Base-by-base conservation (phyloP, 2,329 filamentous ascomycete genomes). In the Aspergillus proliferans region DNA sequence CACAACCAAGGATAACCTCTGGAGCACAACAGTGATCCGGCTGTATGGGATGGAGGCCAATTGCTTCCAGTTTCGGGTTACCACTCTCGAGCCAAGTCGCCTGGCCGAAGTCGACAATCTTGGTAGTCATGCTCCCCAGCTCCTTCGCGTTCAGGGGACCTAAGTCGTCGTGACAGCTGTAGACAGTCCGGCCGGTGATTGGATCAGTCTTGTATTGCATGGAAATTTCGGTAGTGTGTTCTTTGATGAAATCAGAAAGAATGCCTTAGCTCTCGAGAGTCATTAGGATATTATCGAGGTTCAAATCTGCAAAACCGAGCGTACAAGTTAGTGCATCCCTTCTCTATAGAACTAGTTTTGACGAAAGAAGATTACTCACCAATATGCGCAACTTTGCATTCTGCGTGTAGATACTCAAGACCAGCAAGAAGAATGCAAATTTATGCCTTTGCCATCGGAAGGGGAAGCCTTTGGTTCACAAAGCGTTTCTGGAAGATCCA, bases 221-320 rank as follows among this genome's bases (percentile, higher is more conserved):
- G 4, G 60, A 63, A 3, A 36, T 6, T 3, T 58, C 61, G 48
- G 58, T 49, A 52, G 67, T 61, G 45, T 66, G 55, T 45, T 47
- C 52, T 51, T 64, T 48, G 7, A 65, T 58, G 52, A 70, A 67
- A 48, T 64, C 55, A 53, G 63, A 52, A 50, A 70, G 60, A 26
- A 63, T 52, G 7, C 55, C 51, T 50, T 57, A 54, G 49, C 65
- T 56, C 43, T 66, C 61, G 4, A 68, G 59, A 41, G 58, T 58
- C 48, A 71, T 56, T 50, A 75, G 65, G 43, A 74, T 71, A 36
- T 75, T 75, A 43, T 72, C 66, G 6, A 71, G 65, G 47, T 75
- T 75, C 47, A 75, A 58, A 59, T 75, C 72, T 64, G 54, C 44
- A 18, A 14, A 53, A 41, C 14, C 18, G 4, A 26, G 33, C 4